A percentile compares a stretch with the other conserved stretches of the same genome.
phyloP scores from a whole-genome alignment of 257 asterid genomes.

The Avicennia marina region DNA sequence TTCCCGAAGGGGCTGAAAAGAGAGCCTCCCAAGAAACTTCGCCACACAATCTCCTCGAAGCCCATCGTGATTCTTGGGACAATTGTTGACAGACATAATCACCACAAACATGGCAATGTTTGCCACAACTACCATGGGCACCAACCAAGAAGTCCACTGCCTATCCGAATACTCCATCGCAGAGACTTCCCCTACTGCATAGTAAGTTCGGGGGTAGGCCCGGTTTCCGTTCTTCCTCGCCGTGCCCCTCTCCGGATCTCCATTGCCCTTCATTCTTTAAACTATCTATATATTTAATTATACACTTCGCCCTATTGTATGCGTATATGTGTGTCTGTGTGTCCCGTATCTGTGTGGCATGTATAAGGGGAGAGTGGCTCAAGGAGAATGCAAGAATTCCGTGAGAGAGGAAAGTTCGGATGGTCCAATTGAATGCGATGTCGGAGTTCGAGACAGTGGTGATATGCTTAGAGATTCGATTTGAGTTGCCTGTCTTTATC shows the following conservation, averaged over 20 bases:
- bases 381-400: too few species aligned
- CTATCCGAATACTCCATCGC: conserved; percentile 57
- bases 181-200: conserved; percentile 26
- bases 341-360: too few species aligned
- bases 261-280: conserved; percentile 33
- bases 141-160: conserved; percentile 95
- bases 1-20: conserved; percentile 87
- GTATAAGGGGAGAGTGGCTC: too few species aligned
- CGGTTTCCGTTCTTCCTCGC: conserved; percentile 39
- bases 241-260: conserved; percentile 66
- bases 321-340: too few species aligned
- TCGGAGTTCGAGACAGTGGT: too few species aligned
- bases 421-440: too few species aligned
- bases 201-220: conserved; percentile 22
- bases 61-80: conserved; percentile 50
- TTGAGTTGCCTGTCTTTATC: too few species aligned
- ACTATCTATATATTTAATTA: too few species aligned
- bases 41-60: conserved; percentile 55
- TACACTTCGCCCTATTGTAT: too few species aligned
- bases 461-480: too few species aligned
- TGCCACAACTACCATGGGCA: conserved; percentile 83
- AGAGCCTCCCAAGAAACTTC: conserved; percentile 77
- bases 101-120: conserved; percentile 77
- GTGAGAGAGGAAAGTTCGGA: too few species aligned
- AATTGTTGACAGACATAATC: conserved; percentile 79